These are phyloP conservation scores for Fragaria iinumae DNA, from an alignment of 306 rosid species.

Conservation along the genomic window DNA sequence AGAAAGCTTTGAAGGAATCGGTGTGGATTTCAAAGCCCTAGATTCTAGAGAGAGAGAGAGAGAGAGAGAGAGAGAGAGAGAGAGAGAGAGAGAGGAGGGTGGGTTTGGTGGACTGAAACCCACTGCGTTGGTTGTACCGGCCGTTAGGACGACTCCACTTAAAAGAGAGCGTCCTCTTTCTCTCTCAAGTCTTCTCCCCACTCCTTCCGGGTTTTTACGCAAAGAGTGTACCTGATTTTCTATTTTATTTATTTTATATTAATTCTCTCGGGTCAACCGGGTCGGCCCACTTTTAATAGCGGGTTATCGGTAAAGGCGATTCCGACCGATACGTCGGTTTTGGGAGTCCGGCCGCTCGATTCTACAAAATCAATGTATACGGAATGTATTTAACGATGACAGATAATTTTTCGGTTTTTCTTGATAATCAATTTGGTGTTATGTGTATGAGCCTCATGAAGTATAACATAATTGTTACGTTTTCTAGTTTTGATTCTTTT, in stretches of 20 bases:
- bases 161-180: background rate
- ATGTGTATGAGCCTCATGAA: background rate
- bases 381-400: too few species aligned
- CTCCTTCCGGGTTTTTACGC: background rate
- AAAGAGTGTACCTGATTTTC: background rate
- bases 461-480: rapidly evolving
- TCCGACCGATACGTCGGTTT: too few species aligned
- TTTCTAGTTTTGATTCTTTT: too few species aligned
- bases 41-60: conserved; percentile 28
- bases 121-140: conserved; percentile 36
- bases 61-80: conserved; percentile 1
- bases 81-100: background rate
- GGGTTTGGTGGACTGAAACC: conserved; percentile 28
- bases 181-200: background rate
- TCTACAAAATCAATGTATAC: too few species aligned
- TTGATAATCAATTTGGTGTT: too few species aligned
- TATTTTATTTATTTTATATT: background rate
- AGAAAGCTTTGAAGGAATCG: conserved; percentile 11
- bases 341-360: background rate
- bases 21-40: background rate
- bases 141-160: conserved; percentile 27
- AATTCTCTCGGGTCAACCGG: background rate
- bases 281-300: background rate
- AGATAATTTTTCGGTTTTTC: too few species aligned
- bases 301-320: too few species aligned